Conservation (phyloP, 371 early-diverging fungal species). For the Apophysomyces elegans region DNA sequence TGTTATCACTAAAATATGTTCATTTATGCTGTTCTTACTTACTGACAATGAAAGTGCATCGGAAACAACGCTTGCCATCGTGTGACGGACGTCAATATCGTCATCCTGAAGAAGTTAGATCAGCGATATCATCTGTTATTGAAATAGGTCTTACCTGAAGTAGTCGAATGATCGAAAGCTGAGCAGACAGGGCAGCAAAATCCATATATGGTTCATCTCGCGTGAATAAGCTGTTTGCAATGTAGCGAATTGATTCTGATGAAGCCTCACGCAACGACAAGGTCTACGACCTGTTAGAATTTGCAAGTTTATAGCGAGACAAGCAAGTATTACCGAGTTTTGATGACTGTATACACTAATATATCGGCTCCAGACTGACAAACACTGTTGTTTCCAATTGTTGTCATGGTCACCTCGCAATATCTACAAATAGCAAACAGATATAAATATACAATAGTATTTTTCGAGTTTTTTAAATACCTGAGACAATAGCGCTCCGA, state of each 20-base stretch:
- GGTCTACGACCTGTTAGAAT: constrained; percentile 27
- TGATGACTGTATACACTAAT: constrained; percentile 54
- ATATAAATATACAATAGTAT: background rate
- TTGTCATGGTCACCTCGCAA: constrained; percentile 13
- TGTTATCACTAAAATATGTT: background rate
- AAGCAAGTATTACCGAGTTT: constrained; percentile 41
- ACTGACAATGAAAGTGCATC: constrained; percentile 47
- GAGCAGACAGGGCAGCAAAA: constrained; percentile 20
- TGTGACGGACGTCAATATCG: constrained; percentile 72
- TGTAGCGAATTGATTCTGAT: constrained; percentile 52
- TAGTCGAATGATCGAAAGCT: constrained; percentile 26
- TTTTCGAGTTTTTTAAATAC: constrained; percentile 18
- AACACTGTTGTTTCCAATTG: constrained; percentile 37
- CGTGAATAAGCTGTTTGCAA: constrained; percentile 42
- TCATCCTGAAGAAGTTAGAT: constrained; percentile 65
- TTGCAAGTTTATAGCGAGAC: background rate
- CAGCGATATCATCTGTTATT: background rate
- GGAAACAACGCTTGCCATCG: constrained; percentile 60
- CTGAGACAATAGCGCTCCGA: constrained; percentile 50
- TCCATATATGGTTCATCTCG: background rate
- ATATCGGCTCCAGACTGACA: constrained; percentile 50
- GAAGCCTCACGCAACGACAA: constrained; percentile 64
- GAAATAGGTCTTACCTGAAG: constrained; percentile 24
- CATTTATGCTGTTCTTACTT: background rate
- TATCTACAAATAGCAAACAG: constrained; percentile 2